Evolutionary conservation across 768 basidiomycete genomes (phyloP).

Genomic region (Lepiota brunneoincarnata): DNA sequence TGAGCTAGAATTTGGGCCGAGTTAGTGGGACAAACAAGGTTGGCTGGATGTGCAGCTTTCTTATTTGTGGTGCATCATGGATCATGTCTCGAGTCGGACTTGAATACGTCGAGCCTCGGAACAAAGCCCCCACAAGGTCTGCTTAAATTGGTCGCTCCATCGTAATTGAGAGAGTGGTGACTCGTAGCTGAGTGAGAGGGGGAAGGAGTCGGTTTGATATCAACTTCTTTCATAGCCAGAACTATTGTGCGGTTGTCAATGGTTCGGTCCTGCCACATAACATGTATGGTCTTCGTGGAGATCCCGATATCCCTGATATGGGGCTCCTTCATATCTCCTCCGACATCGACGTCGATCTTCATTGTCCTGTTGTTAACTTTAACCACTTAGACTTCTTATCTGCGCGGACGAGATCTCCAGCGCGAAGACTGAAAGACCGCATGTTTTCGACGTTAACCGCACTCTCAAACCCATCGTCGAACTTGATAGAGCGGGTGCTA

Average conservation of each 20-base stretch:
- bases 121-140: no score
- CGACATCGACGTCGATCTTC: slow-evolving; percentile 35
- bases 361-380: slow-evolving; percentile 19
- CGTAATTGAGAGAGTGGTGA: slow-evolving; percentile 25
- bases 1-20: no score
- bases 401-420: slow-evolving; percentile 55
- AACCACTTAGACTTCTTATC: neutral
- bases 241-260: slow-evolving; percentile 42
- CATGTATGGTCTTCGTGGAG: slow-evolving; percentile 44
- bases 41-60: no score
- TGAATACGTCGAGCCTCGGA: no score
- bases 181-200: slow-evolving; percentile 48
- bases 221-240: slow-evolving; percentile 35
- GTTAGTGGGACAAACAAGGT: no score
- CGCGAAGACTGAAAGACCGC: slow-evolving; percentile 45
- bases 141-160: no score
- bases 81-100: no score
- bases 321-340: slow-evolving; percentile 35
- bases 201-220: slow-evolving; percentile 36
- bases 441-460: slow-evolving; percentile 49
- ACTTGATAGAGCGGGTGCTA: slow-evolving; percentile 53
- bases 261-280: slow-evolving; percentile 52
- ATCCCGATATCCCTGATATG: slow-evolving; percentile 43
- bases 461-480: slow-evolving; percentile 60
- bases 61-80: no score